A percentile compares a stretch with the other conserved stretches of the same genome.
phyloP scores from a whole-genome alignment of 2,329 filamentous ascomycete species.

The Talaromyces verruculosus region DNA sequence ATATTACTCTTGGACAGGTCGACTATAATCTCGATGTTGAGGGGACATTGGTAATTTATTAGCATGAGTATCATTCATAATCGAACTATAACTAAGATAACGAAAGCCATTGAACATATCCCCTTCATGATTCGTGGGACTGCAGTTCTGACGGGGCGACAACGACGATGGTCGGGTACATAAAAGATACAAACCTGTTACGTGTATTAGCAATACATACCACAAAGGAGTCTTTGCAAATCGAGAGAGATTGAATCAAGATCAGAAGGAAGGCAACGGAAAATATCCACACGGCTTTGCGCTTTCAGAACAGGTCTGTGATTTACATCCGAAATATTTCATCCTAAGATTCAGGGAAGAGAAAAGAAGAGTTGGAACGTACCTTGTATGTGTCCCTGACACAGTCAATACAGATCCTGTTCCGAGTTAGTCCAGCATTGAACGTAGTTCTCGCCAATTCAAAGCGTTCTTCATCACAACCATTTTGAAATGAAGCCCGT shows the following conservation, averaged over 20 bases:
- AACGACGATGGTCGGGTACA: not conserved
- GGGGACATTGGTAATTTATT: not conserved
- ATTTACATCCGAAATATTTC: slow-evolving; percentile 27
- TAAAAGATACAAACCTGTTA: not conserved
- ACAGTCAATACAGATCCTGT: not conserved
- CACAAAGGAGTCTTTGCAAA: not conserved
- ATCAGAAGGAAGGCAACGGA: slow-evolving; percentile 27
- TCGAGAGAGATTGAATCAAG: not conserved
- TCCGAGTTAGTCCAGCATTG: not conserved
- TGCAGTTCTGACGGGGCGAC: no score
- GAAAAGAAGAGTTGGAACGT: not conserved
- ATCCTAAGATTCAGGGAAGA: slow-evolving; percentile 18
- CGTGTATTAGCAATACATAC: slow-evolving; percentile 1
- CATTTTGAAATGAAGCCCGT: no score
- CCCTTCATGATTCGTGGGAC: not conserved
- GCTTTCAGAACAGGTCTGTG: slow-evolving; percentile 27
- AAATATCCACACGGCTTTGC: slow-evolving; percentile 25
- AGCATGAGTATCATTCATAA: not conserved
- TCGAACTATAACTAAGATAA: not conserved
- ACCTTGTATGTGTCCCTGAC: not conserved
- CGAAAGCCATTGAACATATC: no score
- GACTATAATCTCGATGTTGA: not conserved
- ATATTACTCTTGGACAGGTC: not conserved
- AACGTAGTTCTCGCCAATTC: not conserved
- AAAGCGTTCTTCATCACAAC: not conserved